Base-by-base conservation (phyloP, 2,329 filamentous ascomycete species). In the Paracorniculantispora psalliotae region DNA sequence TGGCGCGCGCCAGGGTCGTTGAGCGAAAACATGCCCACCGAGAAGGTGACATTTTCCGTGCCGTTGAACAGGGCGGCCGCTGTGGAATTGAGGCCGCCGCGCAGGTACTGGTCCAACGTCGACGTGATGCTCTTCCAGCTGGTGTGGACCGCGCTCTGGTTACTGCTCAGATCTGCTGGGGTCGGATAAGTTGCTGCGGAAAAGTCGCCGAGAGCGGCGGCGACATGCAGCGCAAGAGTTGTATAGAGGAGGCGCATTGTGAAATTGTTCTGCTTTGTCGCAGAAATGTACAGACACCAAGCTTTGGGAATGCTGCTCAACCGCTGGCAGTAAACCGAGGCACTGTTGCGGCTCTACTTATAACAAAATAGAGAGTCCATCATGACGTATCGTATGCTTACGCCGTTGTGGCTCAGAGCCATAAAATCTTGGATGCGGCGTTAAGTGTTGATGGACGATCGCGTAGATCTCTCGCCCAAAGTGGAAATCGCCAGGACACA, bases 21-120 rank as follows among this genome's bases (percentile, higher is more conserved):
- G 15, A 58, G 37, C 35, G 56, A 58, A 26, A 58, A 58, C 39
- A 58, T 9, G 17, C 56, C 47, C 12, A 51, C 47, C 15, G 56
- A 58, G 15, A 58, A 58, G 21, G 56, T 58, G 26, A 58, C 48
- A 1, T 58, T 30, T 50, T 58, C 47, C 13, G 51, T 19, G 7
- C 37, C 56, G 7, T 23, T 13, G 25, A 58, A 35, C 9, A 47
- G 26, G 10, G 37, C 47, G 8, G 26, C 26, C 12, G 10, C 21
- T 5, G 56, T 43, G 1, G 17, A 21, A 50, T 58, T 58, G 52
- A 46, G 52, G 26, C 49, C 49, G 19, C 56, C 56, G 10, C 51
- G 26, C 2, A 58, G 37, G 21, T 58, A 44, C 35, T 26, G 19
- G 19, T 58, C 56, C 8, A 51, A 23, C 2, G 33, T 44, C 47